These are phyloP conservation scores for Macrocystidia cucumis DNA, from an alignment of 1,284 basidiomycete genomes.

Conservation along the genomic window DNA sequence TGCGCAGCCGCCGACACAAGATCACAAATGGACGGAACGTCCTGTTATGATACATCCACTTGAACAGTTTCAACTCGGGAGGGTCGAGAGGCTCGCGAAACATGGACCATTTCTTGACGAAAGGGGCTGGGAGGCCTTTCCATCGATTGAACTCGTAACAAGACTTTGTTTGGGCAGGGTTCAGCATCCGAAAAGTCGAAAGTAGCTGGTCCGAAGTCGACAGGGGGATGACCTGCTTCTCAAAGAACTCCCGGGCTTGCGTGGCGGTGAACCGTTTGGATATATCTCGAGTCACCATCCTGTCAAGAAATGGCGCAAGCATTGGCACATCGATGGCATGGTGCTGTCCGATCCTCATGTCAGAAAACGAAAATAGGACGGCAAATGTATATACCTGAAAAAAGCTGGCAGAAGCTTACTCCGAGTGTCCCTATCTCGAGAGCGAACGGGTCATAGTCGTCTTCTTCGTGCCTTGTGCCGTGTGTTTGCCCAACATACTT, in stretches of 20 bases:
- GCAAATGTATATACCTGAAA: constrained; percentile 8
- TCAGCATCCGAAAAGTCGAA: too few relatives aligned
- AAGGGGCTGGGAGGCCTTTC: too few relatives aligned
- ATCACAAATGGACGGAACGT: too few relatives aligned
- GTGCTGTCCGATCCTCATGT: constrained; percentile 11
- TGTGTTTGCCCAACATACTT: constrained; percentile 4
- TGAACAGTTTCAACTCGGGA: too few relatives aligned
- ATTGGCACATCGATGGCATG: constrained; percentile 11
- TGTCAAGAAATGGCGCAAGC: constrained; percentile 18
- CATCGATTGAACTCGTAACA: too few relatives aligned
- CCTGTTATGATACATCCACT: too few relatives aligned
- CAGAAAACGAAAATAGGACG: not conserved
- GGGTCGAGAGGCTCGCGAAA: too few relatives aligned
- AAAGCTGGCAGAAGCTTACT: constrained; percentile 6
- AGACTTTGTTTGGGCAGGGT: too few relatives aligned
- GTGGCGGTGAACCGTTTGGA: constrained; percentile 15
- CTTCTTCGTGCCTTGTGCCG: constrained; percentile 17
- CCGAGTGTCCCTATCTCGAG: constrained; percentile 18
- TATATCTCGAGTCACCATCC: constrained; percentile 15
- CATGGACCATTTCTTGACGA: too few relatives aligned
- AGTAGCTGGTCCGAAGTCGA: too few relatives aligned
- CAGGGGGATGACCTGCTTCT: too few relatives aligned
- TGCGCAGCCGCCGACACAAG: too few relatives aligned
- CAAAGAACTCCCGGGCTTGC: constrained; percentile 16
- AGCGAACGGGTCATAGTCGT: constrained; percentile 20